phyloP scores from a whole-genome alignment of 176 grass and related monocot genomes.

The Bothriochloa decipiens region DNA sequence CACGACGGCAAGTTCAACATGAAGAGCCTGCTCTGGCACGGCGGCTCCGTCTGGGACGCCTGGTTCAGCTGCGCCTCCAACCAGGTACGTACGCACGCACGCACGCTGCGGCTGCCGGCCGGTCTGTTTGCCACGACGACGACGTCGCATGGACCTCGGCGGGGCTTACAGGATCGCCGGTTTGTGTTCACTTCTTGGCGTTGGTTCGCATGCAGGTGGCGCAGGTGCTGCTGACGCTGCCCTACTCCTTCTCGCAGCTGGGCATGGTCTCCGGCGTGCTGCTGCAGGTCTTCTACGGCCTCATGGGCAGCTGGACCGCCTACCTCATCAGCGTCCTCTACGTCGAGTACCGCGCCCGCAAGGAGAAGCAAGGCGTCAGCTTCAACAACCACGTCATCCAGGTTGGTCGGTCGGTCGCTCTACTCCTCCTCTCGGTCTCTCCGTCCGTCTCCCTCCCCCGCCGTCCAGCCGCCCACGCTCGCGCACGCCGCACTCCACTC shows the following conservation, averaged over 20 bases:
- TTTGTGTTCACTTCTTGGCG: neutral
- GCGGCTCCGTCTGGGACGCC: conserved; percentile 94
- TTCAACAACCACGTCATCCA: conserved; percentile 81
- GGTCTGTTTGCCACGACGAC: neutral
- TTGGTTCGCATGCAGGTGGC: conserved; percentile 40
- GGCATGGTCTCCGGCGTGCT: conserved; percentile 55
- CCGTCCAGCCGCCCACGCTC: neutral
- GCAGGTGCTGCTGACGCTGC: conserved; percentile 68
- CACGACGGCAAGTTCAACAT: conserved; percentile 41
- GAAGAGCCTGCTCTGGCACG: conserved; percentile 84
- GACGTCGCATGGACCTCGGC: neutral
- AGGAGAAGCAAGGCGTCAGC: conserved; percentile 65
- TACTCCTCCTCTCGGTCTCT: neutral
- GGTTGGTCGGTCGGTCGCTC: conserved; percentile 22
- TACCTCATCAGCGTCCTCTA: conserved; percentile 86
- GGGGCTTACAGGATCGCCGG: neutral
- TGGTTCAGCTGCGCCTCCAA: conserved; percentile 99
- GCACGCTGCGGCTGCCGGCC: neutral
- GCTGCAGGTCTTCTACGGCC: conserved; percentile 67
- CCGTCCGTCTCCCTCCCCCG: neutral
- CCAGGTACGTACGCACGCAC: conserved; percentile 53
- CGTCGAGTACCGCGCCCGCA: conserved; percentile 72
- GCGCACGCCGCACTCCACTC: neutral
- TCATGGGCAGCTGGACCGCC: conserved; percentile 78
- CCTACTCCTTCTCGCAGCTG: conserved; percentile 68